Percentiles rank a stretch among this genome's conserved stretches.
phyloP scores from a whole-genome alignment of 2,329 filamentous ascomycete genomes.

The Cladophialophora yegresii region DNA sequence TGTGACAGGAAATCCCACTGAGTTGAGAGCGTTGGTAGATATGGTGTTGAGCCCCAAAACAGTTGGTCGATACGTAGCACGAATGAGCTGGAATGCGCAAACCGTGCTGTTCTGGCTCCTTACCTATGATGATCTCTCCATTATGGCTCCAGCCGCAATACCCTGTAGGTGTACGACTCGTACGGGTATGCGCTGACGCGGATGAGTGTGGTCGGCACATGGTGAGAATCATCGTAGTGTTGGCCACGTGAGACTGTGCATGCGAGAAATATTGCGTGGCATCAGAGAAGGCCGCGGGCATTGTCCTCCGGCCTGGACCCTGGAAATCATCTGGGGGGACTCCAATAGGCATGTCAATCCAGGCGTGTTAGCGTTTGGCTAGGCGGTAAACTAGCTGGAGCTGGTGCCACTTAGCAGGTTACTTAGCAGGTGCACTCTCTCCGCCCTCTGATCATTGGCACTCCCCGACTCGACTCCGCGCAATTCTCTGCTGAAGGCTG shows the following conservation, averaged over 20 bases:
- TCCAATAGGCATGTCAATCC: not conserved
- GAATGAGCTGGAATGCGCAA: not conserved
- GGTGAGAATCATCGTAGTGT: not conserved
- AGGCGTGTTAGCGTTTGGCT: not conserved
- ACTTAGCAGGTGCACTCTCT: not conserved
- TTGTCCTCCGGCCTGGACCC: not conserved
- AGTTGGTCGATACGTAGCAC: not conserved
- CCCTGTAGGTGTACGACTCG: too few relatives aligned
- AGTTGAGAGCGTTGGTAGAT: not conserved
- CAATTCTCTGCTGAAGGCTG: not conserved
- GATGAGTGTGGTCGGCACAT: not conserved
- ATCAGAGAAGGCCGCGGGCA: not conserved
- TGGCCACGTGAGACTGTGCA: not conserved
- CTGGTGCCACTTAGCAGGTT: not conserved
- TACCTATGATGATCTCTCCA: not conserved
- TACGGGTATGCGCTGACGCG: not conserved
- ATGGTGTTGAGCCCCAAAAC: not conserved
- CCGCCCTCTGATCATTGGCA: conserved; percentile 2
- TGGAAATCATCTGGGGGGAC: not conserved
- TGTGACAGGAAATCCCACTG: not conserved
- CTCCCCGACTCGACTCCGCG: not conserved
- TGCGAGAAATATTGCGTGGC: not conserved
- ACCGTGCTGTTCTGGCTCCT: not conserved
- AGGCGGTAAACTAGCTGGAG: not conserved
- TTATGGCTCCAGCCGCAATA: not conserved